Evolutionary conservation across 495 filamentous ascomycete genomes (phyloP).

Genomic region (Penicillium nucicola): DNA sequence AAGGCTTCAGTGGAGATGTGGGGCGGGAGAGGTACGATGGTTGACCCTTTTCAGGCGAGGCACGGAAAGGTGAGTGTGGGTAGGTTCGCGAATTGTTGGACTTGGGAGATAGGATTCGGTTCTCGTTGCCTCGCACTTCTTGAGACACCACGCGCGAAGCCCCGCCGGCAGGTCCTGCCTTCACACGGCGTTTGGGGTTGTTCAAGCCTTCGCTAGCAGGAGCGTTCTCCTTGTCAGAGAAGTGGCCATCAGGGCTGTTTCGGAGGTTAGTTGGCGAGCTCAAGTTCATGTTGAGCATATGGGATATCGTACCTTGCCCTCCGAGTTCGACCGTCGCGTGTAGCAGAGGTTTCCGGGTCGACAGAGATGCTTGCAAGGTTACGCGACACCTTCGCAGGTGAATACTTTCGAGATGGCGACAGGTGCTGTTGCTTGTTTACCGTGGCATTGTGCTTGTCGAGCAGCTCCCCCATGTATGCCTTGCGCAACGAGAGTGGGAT

Average conservation of each 20-base stretch:
- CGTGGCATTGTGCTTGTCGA: constrained; percentile 52
- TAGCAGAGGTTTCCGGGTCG: constrained; percentile 25
- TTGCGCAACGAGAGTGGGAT: constrained; percentile 79
- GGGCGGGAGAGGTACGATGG: constrained; percentile 50
- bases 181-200: constrained; percentile 60
- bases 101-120: constrained; percentile 73
- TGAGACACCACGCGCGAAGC: constrained; percentile 51
- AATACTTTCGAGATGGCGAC: constrained; percentile 27
- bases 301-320: constrained; percentile 56
- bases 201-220: constrained; percentile 41
- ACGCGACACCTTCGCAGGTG: constrained; percentile 28
- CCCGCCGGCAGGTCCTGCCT: constrained; percentile 32
- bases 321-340: constrained; percentile 46
- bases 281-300: neutral
- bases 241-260: constrained; percentile 59
- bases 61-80: constrained; percentile 54
- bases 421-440: constrained; percentile 24
- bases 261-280: constrained; percentile 10
- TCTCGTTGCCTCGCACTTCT: constrained; percentile 41
- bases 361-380: constrained; percentile 29
- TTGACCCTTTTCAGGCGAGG: constrained; percentile 42
- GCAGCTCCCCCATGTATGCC: constrained; percentile 78
- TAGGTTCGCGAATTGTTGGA: constrained; percentile 73
- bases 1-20: constrained; percentile 52
- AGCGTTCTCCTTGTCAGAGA: constrained; percentile 78